Evolutionary conservation across 192 early-diverging fungal genomes (phyloP).

Genomic region (Rhizophlyctis rosea): DNA sequence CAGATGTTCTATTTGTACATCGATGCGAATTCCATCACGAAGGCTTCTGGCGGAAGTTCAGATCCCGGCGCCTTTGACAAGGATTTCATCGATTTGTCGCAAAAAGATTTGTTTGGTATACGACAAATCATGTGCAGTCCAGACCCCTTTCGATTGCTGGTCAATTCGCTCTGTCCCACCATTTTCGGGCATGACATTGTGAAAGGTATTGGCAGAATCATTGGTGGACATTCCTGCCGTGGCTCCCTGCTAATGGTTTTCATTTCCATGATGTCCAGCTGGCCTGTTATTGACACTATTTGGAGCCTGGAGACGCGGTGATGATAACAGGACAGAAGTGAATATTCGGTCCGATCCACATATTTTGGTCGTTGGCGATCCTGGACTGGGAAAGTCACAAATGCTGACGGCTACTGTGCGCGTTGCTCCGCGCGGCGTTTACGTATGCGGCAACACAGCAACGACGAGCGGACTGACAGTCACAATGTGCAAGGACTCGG

Average conservation of each 20-base stretch:
- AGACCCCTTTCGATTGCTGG: slow-evolving; percentile 69
- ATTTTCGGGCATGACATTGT: slow-evolving; percentile 85
- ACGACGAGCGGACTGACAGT: slow-evolving; percentile 65
- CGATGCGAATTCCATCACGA: slow-evolving; percentile 63
- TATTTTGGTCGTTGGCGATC: slow-evolving; percentile 74
- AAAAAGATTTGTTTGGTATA: slow-evolving; percentile 71
- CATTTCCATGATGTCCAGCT: slow-evolving; percentile 40
- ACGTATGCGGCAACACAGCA: slow-evolving; percentile 65
- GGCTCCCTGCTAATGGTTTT: too few relatives aligned
- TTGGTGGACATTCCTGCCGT: too few relatives aligned
- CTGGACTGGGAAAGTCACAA: slow-evolving; percentile 79
- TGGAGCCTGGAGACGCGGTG: slow-evolving; percentile 51
- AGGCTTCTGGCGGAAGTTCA: slow-evolving; percentile 46
- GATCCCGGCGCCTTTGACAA: slow-evolving; percentile 51
- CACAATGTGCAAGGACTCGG: slow-evolving; percentile 61
- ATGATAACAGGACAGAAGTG: slow-evolving; percentile 40
- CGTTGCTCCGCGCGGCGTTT: slow-evolving; percentile 78
- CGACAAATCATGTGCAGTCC: slow-evolving; percentile 51
- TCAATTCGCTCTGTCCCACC: slow-evolving; percentile 75
- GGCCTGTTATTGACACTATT: slow-evolving; percentile 77
- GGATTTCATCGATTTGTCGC: slow-evolving; percentile 66
- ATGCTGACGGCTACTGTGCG: slow-evolving; percentile 70
- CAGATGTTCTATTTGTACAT: slow-evolving; percentile 71
- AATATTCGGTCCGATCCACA: slow-evolving; percentile 67
- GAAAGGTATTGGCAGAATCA: slow-evolving; percentile 42